Evolutionary conservation across 768 basidiomycete species (phyloP).

Genomic region (Leccinum subgranulosum): DNA sequence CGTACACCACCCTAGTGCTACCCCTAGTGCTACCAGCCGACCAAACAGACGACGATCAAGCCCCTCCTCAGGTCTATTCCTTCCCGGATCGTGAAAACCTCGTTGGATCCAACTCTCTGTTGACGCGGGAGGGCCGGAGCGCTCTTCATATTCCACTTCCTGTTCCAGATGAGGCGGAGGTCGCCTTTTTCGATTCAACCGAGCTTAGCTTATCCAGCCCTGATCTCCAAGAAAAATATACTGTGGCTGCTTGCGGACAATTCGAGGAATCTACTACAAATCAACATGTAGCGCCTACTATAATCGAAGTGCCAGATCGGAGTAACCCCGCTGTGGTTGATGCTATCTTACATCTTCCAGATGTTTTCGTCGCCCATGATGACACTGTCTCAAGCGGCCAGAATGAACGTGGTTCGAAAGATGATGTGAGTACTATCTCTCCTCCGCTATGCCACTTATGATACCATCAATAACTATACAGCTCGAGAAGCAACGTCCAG

Average conservation of each 20-base stretch:
- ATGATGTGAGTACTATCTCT: slow-evolving; percentile 8
- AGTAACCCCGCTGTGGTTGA: neutral
- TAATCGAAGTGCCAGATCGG: neutral
- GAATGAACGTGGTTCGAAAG: neutral
- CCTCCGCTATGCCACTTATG: neutral
- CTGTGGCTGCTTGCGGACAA: neutral
- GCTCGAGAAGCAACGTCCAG: slow-evolving; percentile 13
- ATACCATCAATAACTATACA: neutral
- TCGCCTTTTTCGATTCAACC: slow-evolving; percentile 14
- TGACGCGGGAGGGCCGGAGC: neutral
- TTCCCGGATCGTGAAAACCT: neutral
- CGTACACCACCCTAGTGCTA: neutral
- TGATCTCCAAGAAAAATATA: neutral
- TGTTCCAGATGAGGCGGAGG: slow-evolving; percentile 13
- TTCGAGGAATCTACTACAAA: neutral
- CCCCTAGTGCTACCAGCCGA: neutral
- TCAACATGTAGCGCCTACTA: neutral
- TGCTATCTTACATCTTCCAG: neutral
- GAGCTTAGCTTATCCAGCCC: neutral
- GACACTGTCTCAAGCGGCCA: neutral
- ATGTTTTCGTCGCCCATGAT: neutral
- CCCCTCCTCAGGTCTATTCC: neutral
- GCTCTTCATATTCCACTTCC: slow-evolving; percentile 12
- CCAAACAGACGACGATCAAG: neutral
- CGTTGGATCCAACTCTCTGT: neutral